Conservation (phyloP, 2,329 filamentous ascomycete genomes). For the Nemania serpens region DNA sequence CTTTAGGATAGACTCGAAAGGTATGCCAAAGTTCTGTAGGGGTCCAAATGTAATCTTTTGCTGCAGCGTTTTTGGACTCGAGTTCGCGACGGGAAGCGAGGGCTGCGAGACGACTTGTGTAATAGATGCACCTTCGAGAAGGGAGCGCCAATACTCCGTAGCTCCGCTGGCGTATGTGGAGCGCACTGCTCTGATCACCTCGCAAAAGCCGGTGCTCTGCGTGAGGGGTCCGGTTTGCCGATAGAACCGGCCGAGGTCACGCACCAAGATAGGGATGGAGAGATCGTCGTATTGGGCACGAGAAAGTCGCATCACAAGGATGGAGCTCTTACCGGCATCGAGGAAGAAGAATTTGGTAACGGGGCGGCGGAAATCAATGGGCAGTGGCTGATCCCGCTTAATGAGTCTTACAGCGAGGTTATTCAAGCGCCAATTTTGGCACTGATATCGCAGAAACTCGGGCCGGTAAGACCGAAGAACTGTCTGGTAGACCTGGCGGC, state of each 20-base stretch:
- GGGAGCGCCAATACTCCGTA: conserved; percentile 51
- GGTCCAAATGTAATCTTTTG: conserved; percentile 49
- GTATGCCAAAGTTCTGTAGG: conserved; percentile 50
- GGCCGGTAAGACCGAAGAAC: conserved; percentile 49
- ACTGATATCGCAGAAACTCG: conserved; percentile 51
- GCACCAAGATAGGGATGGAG: conserved; percentile 52
- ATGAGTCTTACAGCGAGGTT: conserved; percentile 48
- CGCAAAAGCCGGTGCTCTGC: conserved; percentile 51
- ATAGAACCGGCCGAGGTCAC: conserved; percentile 55
- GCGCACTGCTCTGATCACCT: conserved; percentile 51
- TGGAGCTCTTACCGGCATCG: conserved; percentile 53
- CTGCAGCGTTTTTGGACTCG: conserved; percentile 46
- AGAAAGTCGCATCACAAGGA: conserved; percentile 53
- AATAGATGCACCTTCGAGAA: conserved; percentile 52
- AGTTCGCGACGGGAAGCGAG: conserved; percentile 47
- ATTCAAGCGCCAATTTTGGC: conserved; percentile 47
- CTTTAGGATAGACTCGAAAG: conserved; percentile 59
- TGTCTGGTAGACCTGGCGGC: conserved; percentile 54
- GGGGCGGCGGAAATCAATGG: conserved; percentile 49
- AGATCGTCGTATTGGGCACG: conserved; percentile 55
- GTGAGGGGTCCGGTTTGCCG: conserved; percentile 42
- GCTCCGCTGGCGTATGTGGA: conserved; percentile 45
- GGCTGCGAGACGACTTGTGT: conserved; percentile 51
- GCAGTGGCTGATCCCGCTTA: conserved; percentile 47
- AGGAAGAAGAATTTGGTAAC: conserved; percentile 57